Evolutionary conservation across 805 yeast genomes (phyloP), one percentile per base, ranked within the genome.

Genomic region (Saccharomyces kudriavzevii): DNA sequence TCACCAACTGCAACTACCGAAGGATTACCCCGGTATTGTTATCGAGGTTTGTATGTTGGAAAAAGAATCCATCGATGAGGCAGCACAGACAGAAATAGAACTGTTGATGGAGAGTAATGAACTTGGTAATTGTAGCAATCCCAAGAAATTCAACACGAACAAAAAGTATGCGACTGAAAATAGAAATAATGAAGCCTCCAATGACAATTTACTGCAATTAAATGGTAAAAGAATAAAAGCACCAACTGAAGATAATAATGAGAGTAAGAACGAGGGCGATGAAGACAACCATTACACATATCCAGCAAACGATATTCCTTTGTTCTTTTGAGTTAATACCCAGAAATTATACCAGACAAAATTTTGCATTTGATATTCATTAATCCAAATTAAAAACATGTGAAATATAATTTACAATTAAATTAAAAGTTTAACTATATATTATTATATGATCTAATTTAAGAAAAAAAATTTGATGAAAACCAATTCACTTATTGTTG

Each of bases 401-500:
- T 30, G 8, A 27, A 22, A 22, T 28, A 24, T 49, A 43, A 26
- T 25, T 49, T 22, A 26, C 29, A 29, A 43, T 43, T 49, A 35
- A 24, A 27, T 35, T 24, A 43, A 26, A 45, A 5, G 22, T 20
- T 22, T 26, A 50, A 22, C 24, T 27, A 45, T 28, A 40, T 31
- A 49, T 46, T 22, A 24, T 24, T 50, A 51, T 51, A 48, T 51
- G 52, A 45, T 47, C 24, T 28, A 22, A 40, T 30, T 43, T 49
- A 47, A 54, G 45, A 52, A 45, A 52, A 49, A 45, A 51, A 11
- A 35, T 20, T 14, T 20, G 20, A 22, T 31, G 11, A 35, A 3
- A 40, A 45, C 24, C 47, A 58, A 57, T 43, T 57, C 56, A 74
- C 69, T 79, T 86, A 84, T 78, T 88, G 90, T 75, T 87, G 87